A percentile compares a stretch with the other conserved stretches of the same genome.
phyloP scores from a whole-genome alignment of 768 basidiomycete species.

The Amyloporia xantha region DNA sequence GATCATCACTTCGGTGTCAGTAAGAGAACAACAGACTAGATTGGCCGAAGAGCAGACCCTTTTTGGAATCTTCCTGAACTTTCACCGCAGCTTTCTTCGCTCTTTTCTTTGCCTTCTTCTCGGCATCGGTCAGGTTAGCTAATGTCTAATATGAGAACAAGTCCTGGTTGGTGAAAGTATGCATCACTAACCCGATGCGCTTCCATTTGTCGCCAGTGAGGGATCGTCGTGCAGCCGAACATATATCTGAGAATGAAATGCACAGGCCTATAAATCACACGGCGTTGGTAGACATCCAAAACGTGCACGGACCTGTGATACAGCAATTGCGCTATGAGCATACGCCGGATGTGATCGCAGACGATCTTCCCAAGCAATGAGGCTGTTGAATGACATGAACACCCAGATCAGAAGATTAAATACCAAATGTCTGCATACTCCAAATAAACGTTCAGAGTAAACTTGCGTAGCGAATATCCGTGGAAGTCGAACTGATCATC shows the following conservation, averaged over 20 bases:
- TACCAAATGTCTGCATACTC: constrained; percentile 50
- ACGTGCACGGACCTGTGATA: constrained; percentile 50
- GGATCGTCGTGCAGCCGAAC: constrained; percentile 67
- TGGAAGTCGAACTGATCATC: constrained; percentile 99
- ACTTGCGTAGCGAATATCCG: constrained; percentile 85
- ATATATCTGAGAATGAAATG: constrained; percentile 62
- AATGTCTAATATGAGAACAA: constrained; percentile 2
- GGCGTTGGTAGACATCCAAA: too few relatives aligned
- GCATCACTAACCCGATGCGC: not conserved
- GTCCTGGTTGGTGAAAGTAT: not conserved
- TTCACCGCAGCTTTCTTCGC: constrained; percentile 76
- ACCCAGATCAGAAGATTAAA: constrained; percentile 3
- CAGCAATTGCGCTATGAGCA: constrained; percentile 62
- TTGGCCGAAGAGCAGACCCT: constrained; percentile 57
- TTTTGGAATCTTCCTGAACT: constrained; percentile 61
- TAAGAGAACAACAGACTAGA: too few relatives aligned
- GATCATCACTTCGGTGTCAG: not conserved
- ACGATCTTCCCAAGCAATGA: constrained; percentile 77
- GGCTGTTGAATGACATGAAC: constrained; percentile 46
- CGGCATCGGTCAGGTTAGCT: constrained; percentile 49
- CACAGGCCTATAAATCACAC: too few relatives aligned
- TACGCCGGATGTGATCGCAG: constrained; percentile 76
- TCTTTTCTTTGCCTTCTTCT: constrained; percentile 82
- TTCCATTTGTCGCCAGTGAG: constrained; percentile 36
- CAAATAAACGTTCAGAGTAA: constrained; percentile 79